phyloP scores from a whole-genome alignment of 345 rosid species.

The Lumnitzera littorea region DNA sequence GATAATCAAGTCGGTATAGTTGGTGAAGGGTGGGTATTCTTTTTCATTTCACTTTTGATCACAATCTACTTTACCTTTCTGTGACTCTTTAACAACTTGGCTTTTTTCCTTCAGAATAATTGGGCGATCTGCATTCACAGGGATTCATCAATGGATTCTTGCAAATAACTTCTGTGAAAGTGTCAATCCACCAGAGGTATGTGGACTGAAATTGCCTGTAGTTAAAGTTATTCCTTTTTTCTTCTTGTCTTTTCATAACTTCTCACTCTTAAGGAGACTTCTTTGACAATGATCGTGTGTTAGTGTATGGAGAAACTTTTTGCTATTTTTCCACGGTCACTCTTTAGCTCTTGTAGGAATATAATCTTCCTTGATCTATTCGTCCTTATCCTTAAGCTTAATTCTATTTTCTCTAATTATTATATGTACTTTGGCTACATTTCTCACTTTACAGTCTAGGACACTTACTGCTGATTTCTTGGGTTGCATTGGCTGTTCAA shows the following conservation, averaged over 20 bases:
- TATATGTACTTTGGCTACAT: too few relatives aligned
- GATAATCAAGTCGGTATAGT: conserved; percentile 57
- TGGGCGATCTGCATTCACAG: conserved; percentile 85
- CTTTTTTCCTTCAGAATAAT: conserved; percentile 43
- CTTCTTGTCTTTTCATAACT: neutral
- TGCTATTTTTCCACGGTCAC: too few relatives aligned
- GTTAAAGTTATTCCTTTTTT: neutral
- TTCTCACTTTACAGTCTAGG: too few relatives aligned
- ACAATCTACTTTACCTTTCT: neutral
- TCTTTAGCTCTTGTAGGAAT: too few relatives aligned
- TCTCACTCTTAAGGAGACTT: neutral
- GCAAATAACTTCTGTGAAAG: conserved; percentile 39
- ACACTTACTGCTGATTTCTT: neutral
- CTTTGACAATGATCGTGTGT: too few relatives aligned
- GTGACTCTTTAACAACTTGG: conserved; percentile 3
- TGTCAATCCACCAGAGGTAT: conserved; percentile 74
- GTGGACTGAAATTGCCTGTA: neutral
- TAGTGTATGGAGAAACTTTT: too few relatives aligned
- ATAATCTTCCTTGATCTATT: too few relatives aligned
- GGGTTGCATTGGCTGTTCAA: neutral
- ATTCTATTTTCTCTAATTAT: too few relatives aligned
- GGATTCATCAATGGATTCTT: conserved; percentile 79
- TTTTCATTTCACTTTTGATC: neutral
- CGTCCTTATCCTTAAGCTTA: too few relatives aligned
- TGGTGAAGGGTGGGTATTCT: conserved; percentile 71